These are phyloP conservation scores for Penicillium sp. DNA, from an alignment of 2,329 filamentous ascomycete species.

Conservation along the genomic window DNA sequence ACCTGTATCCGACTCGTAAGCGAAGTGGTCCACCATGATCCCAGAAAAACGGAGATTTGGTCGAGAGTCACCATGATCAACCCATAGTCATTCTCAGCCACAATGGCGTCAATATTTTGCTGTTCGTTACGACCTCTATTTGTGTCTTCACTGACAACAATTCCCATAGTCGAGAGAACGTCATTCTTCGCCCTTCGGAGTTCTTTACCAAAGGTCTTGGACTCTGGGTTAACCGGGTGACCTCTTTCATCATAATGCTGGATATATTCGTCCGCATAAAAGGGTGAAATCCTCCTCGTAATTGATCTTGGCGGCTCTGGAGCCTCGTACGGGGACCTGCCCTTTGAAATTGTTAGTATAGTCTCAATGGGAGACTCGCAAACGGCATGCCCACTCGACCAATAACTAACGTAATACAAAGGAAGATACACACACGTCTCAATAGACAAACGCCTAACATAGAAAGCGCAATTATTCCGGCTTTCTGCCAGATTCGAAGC, in stretches of 20 bases:
- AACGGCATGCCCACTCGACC: not conserved
- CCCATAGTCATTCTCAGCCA: conserved; percentile 50
- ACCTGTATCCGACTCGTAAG: conserved; percentile 46
- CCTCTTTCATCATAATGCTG: conserved; percentile 55
- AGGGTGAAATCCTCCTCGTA: conserved; percentile 28
- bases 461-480: not conserved
- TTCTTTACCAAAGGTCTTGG: conserved; percentile 44
- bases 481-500: not conserved
- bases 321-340: conserved; percentile 52
- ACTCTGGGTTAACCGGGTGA: conserved; percentile 51
- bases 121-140: conserved; percentile 43
- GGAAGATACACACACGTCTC: not conserved
- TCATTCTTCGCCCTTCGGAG: conserved; percentile 56
- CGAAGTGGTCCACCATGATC: conserved; percentile 49
- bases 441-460: not conserved
- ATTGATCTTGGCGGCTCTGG: conserved; percentile 37
- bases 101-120: conserved; percentile 43
- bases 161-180: conserved; percentile 54
- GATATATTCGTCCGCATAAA: conserved; percentile 49
- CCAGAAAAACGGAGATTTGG: conserved; percentile 46
- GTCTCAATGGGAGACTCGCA: not conserved
- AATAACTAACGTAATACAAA: not conserved
- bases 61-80: conserved; percentile 48
- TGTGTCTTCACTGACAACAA: conserved; percentile 50
- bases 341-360: conserved; percentile 38